A percentile compares a stretch with the other conserved stretches of the same genome.
phyloP scores from a whole-genome alignment of 140 eudicot species.

The Anethum foeniculum region DNA sequence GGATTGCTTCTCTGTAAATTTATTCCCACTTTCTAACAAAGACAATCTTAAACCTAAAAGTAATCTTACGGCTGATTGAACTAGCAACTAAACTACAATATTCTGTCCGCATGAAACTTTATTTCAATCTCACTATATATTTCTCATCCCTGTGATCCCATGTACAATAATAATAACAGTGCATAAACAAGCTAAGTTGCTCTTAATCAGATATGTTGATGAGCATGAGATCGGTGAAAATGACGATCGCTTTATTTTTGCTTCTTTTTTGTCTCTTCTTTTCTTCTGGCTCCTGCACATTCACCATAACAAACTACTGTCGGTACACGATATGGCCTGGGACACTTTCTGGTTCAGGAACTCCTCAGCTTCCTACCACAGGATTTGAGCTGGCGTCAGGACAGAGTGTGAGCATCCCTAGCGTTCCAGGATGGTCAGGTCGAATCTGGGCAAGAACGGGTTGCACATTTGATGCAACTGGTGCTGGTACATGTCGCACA shows the following conservation, averaged over 20 bases:
- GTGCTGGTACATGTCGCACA: slow-evolving; percentile 66
- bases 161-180: not conserved
- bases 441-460: slow-evolving; percentile 95
- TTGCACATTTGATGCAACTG: slow-evolving; percentile 66
- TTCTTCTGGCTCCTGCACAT: slow-evolving; percentile 34
- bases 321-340: slow-evolving; percentile 95
- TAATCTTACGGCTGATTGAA: slow-evolving; percentile 22
- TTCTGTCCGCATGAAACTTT: not conserved
- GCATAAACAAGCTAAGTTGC: not conserved
- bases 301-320: slow-evolving; percentile 65
- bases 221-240: not conserved
- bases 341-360: slow-evolving; percentile 38
- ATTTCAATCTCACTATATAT: not conserved
- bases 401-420: slow-evolving; percentile 47
- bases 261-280: slow-evolving; percentile 9
- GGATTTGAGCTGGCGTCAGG: slow-evolving; percentile 70
- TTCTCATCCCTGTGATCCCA: not conserved
- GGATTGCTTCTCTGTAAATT: slow-evolving; percentile 56
- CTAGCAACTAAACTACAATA: not conserved
- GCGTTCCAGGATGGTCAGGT: slow-evolving; percentile 70
- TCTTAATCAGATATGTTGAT: not conserved
- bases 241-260: not conserved
- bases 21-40: slow-evolving; percentile 17
- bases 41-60: slow-evolving; percentile 34
- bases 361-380: slow-evolving; percentile 61